These are phyloP conservation scores for Neurospora cerealis DNA, from an alignment of 495 filamentous ascomycete genomes.

Conservation along the genomic window DNA sequence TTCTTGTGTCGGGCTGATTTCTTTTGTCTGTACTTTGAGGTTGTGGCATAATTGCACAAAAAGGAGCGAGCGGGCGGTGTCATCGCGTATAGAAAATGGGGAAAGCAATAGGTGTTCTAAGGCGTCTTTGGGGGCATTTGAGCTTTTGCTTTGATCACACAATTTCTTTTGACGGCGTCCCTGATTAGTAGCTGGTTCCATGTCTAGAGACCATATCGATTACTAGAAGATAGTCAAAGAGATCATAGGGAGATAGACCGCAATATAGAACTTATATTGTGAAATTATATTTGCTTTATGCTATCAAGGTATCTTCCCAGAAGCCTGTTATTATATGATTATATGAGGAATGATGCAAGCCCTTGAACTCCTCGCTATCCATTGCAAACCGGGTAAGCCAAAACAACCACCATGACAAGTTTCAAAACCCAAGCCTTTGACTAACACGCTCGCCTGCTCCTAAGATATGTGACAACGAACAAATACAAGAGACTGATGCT, in stretches of 20 bases:
- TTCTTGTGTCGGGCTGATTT: not conserved
- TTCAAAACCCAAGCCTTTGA: not conserved
- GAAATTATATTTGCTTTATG: not conserved
- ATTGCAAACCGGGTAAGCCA: not conserved
- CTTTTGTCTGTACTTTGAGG: not conserved
- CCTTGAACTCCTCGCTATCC: slow-evolving; percentile 6
- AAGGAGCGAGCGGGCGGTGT: not conserved
- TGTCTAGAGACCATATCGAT: not conserved
- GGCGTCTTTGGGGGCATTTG: not conserved
- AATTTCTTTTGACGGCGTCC: not conserved
- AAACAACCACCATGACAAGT: not conserved
- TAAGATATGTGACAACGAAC: not conserved
- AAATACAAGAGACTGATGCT: not conserved
- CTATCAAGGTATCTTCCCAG: not conserved
- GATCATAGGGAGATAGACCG: not conserved
- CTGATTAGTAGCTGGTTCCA: not conserved
- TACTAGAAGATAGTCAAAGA: not conserved
- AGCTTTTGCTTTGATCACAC: not conserved
- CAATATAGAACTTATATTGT: not conserved
- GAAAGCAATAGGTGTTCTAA: not conserved
- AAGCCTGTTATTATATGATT: not conserved
- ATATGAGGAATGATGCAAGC: not conserved
- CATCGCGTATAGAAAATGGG: not conserved
- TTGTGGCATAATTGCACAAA: not conserved
- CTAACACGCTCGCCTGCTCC: not conserved